Percentiles rank a stretch among this genome's conserved stretches.
Conservation (phyloP, 2,329 filamentous ascomycete species). For the Exophiala alcalophila region DNA sequence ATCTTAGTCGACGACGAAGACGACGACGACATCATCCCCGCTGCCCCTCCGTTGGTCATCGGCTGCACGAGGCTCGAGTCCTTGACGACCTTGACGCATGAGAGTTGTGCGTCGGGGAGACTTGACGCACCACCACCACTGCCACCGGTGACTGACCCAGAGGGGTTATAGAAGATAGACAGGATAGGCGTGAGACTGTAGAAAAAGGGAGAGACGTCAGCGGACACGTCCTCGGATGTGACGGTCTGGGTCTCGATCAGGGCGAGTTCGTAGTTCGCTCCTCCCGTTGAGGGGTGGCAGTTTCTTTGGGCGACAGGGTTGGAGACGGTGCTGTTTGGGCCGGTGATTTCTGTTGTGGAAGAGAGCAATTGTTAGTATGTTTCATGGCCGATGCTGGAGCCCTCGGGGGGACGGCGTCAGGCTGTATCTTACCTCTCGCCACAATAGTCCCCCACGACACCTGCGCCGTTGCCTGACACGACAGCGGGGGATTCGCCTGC, state of each 20-base stretch:
- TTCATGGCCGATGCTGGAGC: not conserved
- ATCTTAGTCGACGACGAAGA: too few species aligned
- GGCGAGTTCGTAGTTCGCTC: slow-evolving; percentile 15
- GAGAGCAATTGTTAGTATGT: not conserved
- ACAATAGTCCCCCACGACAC: slow-evolving; percentile 21
- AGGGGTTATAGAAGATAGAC: slow-evolving; percentile 14
- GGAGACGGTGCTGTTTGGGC: slow-evolving; percentile 3
- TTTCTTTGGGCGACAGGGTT: slow-evolving; percentile 7
- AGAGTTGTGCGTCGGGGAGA: slow-evolving; percentile 13
- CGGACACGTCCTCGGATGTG: slow-evolving; percentile 16
- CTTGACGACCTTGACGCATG: slow-evolving; percentile 21
- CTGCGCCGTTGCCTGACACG: slow-evolving; percentile 11
- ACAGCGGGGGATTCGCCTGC: slow-evolving; percentile 12
- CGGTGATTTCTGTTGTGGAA: slow-evolving; percentile 14
- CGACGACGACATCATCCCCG: not conserved
- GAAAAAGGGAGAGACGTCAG: slow-evolving; percentile 18
- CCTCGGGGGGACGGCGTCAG: too few species aligned
- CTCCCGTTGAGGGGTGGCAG: slow-evolving; percentile 16
- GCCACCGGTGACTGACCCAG: too few species aligned
- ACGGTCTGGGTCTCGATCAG: slow-evolving; percentile 18
- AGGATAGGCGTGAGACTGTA: slow-evolving; percentile 20
- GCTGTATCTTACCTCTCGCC: slow-evolving; percentile 14
- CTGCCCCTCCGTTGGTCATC: not conserved
- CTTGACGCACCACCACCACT: too few species aligned
- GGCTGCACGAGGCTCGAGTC: slow-evolving; percentile 7